phyloP scores from a whole-genome alignment of 176 grass and related monocot species.

The Thinopyrum elongatum region DNA sequence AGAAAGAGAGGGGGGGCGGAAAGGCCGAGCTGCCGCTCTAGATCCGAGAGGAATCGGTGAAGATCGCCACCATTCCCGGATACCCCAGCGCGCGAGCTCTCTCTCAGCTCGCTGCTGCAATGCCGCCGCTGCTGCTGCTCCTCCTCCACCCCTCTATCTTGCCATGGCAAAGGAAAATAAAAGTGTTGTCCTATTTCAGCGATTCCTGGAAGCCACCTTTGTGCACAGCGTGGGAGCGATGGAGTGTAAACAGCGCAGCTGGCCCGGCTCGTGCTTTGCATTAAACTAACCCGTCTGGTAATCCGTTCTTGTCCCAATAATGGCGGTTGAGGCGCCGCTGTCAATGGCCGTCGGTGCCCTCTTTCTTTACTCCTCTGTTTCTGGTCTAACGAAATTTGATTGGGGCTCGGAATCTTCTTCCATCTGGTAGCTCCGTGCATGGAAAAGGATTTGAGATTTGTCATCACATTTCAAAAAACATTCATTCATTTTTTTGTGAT shows the following conservation, averaged over 20 bases:
- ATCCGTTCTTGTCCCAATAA: slow-evolving; percentile 47
- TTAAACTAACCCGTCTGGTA: slow-evolving; percentile 28
- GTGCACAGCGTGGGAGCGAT: not conserved
- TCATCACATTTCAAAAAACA: not conserved
- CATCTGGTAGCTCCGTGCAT: not conserved
- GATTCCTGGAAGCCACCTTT: not conserved
- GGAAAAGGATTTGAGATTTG: slow-evolving; percentile 18
- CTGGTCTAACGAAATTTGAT: slow-evolving; percentile 6
- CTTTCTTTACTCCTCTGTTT: not conserved
- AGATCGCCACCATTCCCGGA: slow-evolving; percentile 30
- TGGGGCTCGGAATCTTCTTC: not conserved
- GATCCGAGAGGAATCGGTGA: slow-evolving; percentile 9
- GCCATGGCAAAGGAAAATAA: too few species aligned
- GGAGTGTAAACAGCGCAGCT: not conserved
- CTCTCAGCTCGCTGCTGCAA: not conserved
- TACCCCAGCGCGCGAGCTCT: slow-evolving; percentile 12
- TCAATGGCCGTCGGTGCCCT: slow-evolving; percentile 48
- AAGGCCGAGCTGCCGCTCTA: slow-evolving; percentile 12
- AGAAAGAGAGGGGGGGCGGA: not conserved
- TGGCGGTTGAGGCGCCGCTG: slow-evolving; percentile 42
- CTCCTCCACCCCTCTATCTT: not conserved
- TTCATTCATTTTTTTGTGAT: not conserved
- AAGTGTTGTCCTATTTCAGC: too few species aligned
- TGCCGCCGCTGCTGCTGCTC: not conserved
- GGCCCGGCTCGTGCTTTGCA: slow-evolving; percentile 17